Evolutionary conservation across 2,329 filamentous ascomycete genomes (phyloP).

Genomic region (Remersonia thermophila): DNA sequence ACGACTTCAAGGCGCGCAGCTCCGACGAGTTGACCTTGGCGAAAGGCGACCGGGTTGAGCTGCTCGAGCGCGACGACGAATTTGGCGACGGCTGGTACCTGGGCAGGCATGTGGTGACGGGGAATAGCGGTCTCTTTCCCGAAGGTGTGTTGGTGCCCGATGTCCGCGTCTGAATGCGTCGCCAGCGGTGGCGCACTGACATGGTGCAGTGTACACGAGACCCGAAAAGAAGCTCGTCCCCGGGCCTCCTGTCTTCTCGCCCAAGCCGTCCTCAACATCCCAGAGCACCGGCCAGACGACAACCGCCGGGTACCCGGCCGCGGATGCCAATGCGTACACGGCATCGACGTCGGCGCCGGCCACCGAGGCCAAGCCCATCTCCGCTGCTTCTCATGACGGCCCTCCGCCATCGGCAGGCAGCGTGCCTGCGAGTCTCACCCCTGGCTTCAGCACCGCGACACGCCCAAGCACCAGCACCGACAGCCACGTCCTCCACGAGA

Average conservation of each 20-base stretch:
- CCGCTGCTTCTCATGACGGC: slow-evolving; percentile 26
- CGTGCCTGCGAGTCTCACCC: slow-evolving; percentile 14
- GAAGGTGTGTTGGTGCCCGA: slow-evolving; percentile 47
- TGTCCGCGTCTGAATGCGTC: neutral
- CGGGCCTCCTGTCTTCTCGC: slow-evolving; percentile 6
- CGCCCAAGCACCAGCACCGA: slow-evolving; percentile 38
- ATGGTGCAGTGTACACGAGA: slow-evolving; percentile 15
- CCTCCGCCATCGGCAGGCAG: slow-evolving; percentile 19
- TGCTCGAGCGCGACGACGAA: slow-evolving; percentile 77
- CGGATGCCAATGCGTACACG: slow-evolving; percentile 4
- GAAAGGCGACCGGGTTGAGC: slow-evolving; percentile 73
- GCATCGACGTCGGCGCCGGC: slow-evolving; percentile 4
- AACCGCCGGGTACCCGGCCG: slow-evolving; percentile 6
- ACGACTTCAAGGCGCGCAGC: slow-evolving; percentile 85
- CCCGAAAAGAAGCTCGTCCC: slow-evolving; percentile 13
- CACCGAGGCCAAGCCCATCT: slow-evolving; percentile 20
- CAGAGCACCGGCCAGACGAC: slow-evolving; percentile 15
- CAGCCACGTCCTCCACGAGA: slow-evolving; percentile 24
- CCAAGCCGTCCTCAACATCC: slow-evolving; percentile 19
- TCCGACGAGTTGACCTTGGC: slow-evolving; percentile 82
- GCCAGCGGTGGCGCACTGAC: slow-evolving; percentile 13
- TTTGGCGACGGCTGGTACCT: slow-evolving; percentile 83
- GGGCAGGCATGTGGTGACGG: slow-evolving; percentile 60
- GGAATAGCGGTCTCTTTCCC: slow-evolving; percentile 67
- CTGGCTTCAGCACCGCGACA: slow-evolving; percentile 20